A percentile compares a stretch with the other conserved stretches of the same genome.
Conservation (phyloP, 2,329 filamentous ascomycete genomes). For the Ophiostoma populinum region DNA sequence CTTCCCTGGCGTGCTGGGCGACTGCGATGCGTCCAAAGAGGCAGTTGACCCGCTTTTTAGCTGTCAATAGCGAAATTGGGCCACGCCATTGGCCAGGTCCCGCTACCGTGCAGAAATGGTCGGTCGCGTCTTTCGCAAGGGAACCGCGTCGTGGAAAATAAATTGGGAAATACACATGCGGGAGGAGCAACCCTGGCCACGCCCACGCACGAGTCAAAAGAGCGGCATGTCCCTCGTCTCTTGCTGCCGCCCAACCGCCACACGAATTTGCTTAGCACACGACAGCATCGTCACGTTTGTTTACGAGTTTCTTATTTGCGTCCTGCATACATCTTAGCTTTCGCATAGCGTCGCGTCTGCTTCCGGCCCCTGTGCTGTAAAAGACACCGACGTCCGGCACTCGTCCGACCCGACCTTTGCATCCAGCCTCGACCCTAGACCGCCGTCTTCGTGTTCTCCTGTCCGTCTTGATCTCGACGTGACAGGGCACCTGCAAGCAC, state of each 20-base stretch:
- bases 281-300: not conserved
- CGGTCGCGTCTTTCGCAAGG: conserved; percentile 2
- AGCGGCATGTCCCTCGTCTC: not conserved
- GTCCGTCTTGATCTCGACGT: no score
- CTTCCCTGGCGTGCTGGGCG: not conserved
- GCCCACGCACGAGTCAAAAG: not conserved
- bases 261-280: no score
- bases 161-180: not conserved
- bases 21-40: not conserved
- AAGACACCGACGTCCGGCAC: no score
- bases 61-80: not conserved
- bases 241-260: no score
- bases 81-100: conserved; percentile 1
- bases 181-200: not conserved
- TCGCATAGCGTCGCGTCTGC: not conserved
- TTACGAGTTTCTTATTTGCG: not conserved
- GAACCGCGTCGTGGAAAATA: conserved; percentile 1
- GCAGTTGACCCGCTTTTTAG: conserved; percentile 3
- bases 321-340: not conserved
- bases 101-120: conserved; percentile 1
- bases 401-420: no score
- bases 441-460: no score
- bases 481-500: no score
- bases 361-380: no score
- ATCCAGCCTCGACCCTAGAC: no score